phyloP scores from a whole-genome alignment of 73 alveolate genomes.

The Paramecium pentaurelia region DNA sequence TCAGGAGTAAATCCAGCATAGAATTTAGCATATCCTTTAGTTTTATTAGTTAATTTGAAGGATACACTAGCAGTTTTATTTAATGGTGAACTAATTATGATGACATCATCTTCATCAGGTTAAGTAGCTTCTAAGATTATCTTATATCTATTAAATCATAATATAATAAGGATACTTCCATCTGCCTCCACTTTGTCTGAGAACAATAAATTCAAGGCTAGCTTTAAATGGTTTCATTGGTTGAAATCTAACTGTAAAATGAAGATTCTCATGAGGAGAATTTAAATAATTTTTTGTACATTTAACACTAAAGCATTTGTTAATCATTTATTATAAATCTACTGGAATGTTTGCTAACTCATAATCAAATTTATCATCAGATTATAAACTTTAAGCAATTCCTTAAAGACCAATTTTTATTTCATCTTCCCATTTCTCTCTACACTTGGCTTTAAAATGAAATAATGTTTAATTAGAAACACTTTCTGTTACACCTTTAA shows the following conservation, averaged over 20 bases:
- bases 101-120: conserved; percentile 97
- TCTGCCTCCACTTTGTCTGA: conserved; percentile 96
- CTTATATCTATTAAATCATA: conserved; percentile 56
- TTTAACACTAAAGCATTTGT: conserved; percentile 89
- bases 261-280: conserved; percentile 80
- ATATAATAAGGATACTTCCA: conserved; percentile 78
- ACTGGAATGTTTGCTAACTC: conserved; percentile 83
- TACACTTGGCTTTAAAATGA: conserved; percentile 57
- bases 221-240: conserved; percentile 96
- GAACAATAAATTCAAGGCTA: conserved; percentile 83
- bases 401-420: conserved; percentile 44
- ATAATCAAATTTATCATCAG: conserved; percentile 78
- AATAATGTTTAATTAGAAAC: conserved; percentile 8
- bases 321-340: conserved; percentile 78
- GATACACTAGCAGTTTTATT: conserved; percentile 93
- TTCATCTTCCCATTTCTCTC: conserved; percentile 55
- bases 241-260: conserved; percentile 86
- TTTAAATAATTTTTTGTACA: conserved; percentile 70
- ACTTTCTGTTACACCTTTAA: conserved; percentile 57
- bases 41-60: conserved; percentile 88
- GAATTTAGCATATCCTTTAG: conserved; percentile 91
- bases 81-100: conserved; percentile 88
- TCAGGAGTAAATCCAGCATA: conserved; percentile 95
- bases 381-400: conserved; percentile 50
- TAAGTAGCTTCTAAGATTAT: conserved; percentile 91